Percentiles rank a stretch among this genome's conserved stretches.
These are phyloP conservation scores for Tuber magnatum DNA, from an alignment of 495 filamentous ascomycete species.

Conservation along the genomic window DNA sequence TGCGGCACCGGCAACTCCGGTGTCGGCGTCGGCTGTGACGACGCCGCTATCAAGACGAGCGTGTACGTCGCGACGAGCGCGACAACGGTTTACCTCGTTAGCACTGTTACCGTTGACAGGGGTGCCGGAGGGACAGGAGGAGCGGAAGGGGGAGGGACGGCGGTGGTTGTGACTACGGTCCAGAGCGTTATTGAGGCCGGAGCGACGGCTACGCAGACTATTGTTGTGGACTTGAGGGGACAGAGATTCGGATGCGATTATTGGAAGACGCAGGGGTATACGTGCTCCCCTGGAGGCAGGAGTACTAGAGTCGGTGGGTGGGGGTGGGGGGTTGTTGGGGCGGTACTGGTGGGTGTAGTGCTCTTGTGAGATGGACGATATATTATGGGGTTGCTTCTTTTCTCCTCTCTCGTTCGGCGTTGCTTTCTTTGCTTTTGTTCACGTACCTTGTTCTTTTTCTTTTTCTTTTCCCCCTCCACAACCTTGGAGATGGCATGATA, in stretches of 20 bases:
- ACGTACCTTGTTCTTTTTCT: background rate
- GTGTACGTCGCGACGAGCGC: constrained; percentile 18
- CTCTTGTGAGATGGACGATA: background rate
- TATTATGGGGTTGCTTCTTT: background rate
- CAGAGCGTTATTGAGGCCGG: constrained; percentile 28
- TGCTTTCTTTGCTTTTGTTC: background rate
- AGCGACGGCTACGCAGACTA: constrained; percentile 31
- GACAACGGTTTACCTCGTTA: constrained; percentile 25
- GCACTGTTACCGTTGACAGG: constrained; percentile 20
- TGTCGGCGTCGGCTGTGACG: constrained; percentile 25
- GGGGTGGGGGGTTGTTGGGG: constrained; percentile 21
- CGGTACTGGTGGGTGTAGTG: constrained; percentile 9
- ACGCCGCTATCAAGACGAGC: constrained; percentile 19
- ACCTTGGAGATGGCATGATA: background rate
- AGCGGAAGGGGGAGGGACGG: background rate
- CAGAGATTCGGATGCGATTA: constrained; percentile 36
- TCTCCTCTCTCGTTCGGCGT: background rate
- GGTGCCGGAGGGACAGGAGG: constrained; percentile 1
- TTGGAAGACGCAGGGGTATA: constrained; percentile 36
- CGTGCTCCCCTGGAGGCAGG: constrained; percentile 23
- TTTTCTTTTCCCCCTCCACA: background rate
- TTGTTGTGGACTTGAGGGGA: constrained; percentile 19
- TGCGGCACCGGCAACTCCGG: constrained; percentile 27
- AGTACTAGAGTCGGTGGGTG: constrained; percentile 8
- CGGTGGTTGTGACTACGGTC: constrained; percentile 22